These are phyloP conservation scores for Suhomyces xylopsoci DNA, from an alignment of 805 yeast genomes.

Conservation along the genomic window DNA sequence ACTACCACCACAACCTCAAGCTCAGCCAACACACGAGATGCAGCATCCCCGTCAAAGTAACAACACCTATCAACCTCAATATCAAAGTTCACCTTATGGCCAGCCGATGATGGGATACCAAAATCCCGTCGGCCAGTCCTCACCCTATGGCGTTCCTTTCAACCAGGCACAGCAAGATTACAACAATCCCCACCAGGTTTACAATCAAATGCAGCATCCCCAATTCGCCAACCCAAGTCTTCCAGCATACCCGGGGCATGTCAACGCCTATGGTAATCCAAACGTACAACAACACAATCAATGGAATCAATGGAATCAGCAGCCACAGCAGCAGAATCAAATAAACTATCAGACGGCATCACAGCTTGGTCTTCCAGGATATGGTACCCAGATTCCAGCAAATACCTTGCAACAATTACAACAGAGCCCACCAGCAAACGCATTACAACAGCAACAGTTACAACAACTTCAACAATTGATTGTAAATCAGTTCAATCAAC, in stretches of 20 bases:
- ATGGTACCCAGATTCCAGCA: neutral
- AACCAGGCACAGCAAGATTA: constrained; percentile 14
- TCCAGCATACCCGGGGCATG: neutral
- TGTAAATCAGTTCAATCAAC: constrained; percentile 17
- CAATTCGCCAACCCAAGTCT: neutral
- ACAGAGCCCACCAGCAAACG: neutral
- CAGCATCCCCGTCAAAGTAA: neutral
- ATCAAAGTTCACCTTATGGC: neutral
- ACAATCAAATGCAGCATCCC: constrained; percentile 2
- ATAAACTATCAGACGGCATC: neutral
- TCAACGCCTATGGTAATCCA: neutral
- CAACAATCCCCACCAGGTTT: constrained; percentile 7
- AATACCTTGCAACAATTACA: constrained; percentile 6
- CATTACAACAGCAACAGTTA: constrained; percentile 20
- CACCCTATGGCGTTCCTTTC: constrained; percentile 24
- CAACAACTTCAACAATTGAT: constrained; percentile 24
- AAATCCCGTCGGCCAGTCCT: constrained; percentile 1
- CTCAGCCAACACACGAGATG: neutral
- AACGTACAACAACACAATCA: neutral
- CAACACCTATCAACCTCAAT: neutral
- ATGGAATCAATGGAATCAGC: constrained; percentile 2
- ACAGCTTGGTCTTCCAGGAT: neutral
- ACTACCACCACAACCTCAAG: constrained; percentile 4
- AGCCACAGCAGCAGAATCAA: neutral
- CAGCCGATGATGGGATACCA: neutral